These are phyloP conservation scores for Candida takata DNA, from an alignment of 805 yeast species.

Conservation along the genomic window DNA sequence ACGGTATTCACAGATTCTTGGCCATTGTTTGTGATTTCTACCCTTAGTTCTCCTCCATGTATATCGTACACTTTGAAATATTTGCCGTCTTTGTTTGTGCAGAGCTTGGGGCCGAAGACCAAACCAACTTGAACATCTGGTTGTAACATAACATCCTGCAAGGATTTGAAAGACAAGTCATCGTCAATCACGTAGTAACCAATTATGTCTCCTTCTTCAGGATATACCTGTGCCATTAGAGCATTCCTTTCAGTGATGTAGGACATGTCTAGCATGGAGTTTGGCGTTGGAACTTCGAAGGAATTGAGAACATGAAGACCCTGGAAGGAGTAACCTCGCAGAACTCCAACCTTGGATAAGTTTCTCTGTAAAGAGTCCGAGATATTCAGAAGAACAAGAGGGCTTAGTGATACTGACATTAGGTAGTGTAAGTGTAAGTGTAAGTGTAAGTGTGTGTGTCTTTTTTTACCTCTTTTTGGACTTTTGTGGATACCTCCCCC, in stretches of 20 bases:
- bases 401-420: constrained; percentile 5
- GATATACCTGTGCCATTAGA: constrained; percentile 11
- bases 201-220: constrained; percentile 11
- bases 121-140: constrained; percentile 1
- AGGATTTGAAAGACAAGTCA: neutral
- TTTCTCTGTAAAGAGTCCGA: constrained; percentile 11
- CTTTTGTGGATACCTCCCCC: too few species aligned
- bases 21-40: constrained; percentile 2
- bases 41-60: constrained; percentile 3
- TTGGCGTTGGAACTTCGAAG: constrained; percentile 7
- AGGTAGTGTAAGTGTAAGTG: too few species aligned
- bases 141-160: neutral
- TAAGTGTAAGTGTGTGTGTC: too few species aligned
- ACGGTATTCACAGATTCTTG: constrained; percentile 12
- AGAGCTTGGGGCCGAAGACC: constrained; percentile 6
- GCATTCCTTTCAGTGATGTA: constrained; percentile 5
- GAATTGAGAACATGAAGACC: constrained; percentile 5
- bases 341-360: constrained; percentile 6
- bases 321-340: constrained; percentile 6
- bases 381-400: constrained; percentile 13
- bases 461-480: too few species aligned
- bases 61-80: constrained; percentile 6
- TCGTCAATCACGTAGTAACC: constrained; percentile 9
- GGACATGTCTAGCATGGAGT: constrained; percentile 2
- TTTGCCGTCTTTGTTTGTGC: constrained; percentile 8